phyloP scores from a whole-genome alignment of 805 yeast genomes.

The Sungouiozyma intestinalis region DNA sequence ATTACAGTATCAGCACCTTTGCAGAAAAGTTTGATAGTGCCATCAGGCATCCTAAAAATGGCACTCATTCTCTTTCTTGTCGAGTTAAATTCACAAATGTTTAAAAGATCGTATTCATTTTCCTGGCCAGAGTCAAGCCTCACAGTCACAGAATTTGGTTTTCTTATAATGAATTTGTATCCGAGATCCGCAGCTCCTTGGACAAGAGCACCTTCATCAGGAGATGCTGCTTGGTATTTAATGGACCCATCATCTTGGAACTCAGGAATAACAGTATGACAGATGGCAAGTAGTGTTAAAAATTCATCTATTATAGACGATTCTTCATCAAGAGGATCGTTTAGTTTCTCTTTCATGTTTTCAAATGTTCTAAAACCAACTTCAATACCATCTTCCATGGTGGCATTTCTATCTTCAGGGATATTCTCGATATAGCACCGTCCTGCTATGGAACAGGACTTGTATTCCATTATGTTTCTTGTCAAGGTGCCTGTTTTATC shows the following conservation, averaged over 20 bases:
- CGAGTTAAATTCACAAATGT: slow-evolving; percentile 93
- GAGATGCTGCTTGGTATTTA: slow-evolving; percentile 97
- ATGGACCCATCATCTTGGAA: slow-evolving; percentile 49
- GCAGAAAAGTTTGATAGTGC: slow-evolving; percentile 74
- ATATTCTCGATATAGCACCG: slow-evolving; percentile 76
- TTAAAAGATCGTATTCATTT: slow-evolving; percentile 63
- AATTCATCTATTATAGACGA: slow-evolving; percentile 56
- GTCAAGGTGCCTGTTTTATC: slow-evolving; percentile 98
- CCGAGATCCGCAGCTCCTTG: slow-evolving; percentile 92
- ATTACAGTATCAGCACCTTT: slow-evolving; percentile 98
- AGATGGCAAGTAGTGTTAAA: slow-evolving; percentile 73
- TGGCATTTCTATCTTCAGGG: slow-evolving; percentile 81
- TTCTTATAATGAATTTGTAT: slow-evolving; percentile 72
- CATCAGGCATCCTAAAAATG: slow-evolving; percentile 88
- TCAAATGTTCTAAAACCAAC: slow-evolving; percentile 68
- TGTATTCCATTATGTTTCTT: slow-evolving; percentile 92
- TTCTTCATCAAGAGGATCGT: slow-evolving; percentile 35
- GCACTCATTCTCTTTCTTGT: slow-evolving; percentile 98
- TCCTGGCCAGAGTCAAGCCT: slow-evolving; percentile 41
- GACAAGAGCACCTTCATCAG: slow-evolving; percentile 97
- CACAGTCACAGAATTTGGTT: slow-evolving; percentile 71
- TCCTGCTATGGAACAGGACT: slow-evolving; percentile 88
- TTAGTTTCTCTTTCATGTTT: slow-evolving; percentile 41
- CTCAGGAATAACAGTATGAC: slow-evolving; percentile 98
- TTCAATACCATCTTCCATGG: slow-evolving; percentile 68